These are phyloP conservation scores for Diaporthe ampelina DNA, from an alignment of 2,329 filamentous ascomycete genomes.

Conservation along the genomic window DNA sequence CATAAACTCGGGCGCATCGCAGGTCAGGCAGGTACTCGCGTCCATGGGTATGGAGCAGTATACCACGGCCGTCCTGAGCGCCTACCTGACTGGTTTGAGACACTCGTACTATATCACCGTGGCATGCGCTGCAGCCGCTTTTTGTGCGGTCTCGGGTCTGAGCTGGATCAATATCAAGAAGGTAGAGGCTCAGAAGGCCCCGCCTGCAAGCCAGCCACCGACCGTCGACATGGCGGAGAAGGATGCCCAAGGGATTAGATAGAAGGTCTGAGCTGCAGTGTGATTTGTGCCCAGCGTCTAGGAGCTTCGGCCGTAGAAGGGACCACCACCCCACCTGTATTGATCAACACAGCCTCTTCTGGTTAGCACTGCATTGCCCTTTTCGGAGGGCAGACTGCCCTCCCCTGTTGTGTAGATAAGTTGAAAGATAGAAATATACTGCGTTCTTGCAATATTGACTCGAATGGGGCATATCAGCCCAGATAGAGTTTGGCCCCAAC, in stretches of 20 bases:
- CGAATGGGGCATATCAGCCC: not conserved
- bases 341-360: not conserved
- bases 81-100: constrained; percentile 64
- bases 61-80: constrained; percentile 58
- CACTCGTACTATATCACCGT: constrained; percentile 67
- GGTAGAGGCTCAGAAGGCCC: constrained; percentile 34
- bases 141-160: constrained; percentile 59
- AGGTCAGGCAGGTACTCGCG: constrained; percentile 61
- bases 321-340: no score
- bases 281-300: not conserved
- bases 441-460: not conserved
- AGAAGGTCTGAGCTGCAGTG: not conserved
- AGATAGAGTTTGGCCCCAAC: not conserved
- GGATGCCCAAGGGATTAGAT: not conserved
- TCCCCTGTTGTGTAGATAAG: no score
- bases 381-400: not conserved
- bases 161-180: constrained; percentile 69
- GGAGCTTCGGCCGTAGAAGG: not conserved
- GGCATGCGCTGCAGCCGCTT: constrained; percentile 61
- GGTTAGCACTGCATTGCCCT: not conserved
- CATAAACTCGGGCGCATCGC: constrained; percentile 49
- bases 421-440: not conserved
- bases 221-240: not conserved
- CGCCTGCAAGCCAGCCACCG: constrained; percentile 22
- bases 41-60: constrained; percentile 57